Percentiles rank a stretch among this genome's conserved stretches.
Evolutionary conservation across 2,329 filamentous ascomycete genomes (phyloP).

Genomic region (Xylaria sp.): DNA sequence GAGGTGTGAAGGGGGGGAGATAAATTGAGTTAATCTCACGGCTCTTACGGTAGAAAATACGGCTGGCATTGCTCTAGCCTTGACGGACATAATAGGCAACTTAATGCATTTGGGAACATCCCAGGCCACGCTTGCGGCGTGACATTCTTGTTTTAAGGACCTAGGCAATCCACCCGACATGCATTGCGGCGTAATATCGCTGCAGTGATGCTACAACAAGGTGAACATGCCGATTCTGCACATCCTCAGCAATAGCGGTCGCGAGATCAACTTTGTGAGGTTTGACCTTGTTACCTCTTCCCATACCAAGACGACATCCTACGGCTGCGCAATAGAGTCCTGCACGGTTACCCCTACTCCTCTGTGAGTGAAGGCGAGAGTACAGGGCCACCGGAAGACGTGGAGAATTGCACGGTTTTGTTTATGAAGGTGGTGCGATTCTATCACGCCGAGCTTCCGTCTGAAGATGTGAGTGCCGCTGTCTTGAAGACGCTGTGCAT

Average conservation of each 20-base stretch:
- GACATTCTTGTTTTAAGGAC: constrained; percentile 40
- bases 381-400: constrained; percentile 26
- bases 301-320: constrained; percentile 29
- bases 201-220: constrained; percentile 40
- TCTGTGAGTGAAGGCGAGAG: constrained; percentile 26
- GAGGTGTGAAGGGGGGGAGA: background rate
- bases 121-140: constrained; percentile 42
- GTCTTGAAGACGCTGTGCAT: too few relatives aligned
- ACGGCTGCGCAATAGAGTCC: constrained; percentile 35
- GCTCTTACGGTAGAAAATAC: constrained; percentile 7
- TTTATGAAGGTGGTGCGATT: constrained; percentile 41
- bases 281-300: constrained; percentile 36
- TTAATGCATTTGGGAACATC: constrained; percentile 42
- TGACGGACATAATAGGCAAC: constrained; percentile 41
- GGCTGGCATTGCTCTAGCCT: constrained; percentile 37
- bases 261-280: constrained; percentile 45
- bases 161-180: constrained; percentile 37
- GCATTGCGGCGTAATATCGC: constrained; percentile 41
- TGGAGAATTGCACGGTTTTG: constrained; percentile 41
- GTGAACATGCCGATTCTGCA: constrained; percentile 37
- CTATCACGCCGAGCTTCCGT: constrained; percentile 35
- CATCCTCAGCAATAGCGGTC: constrained; percentile 43
- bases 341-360: constrained; percentile 37
- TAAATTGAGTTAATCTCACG: background rate
- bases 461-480: constrained; percentile 27